Percentiles rank a stretch among this genome's conserved stretches.
Conservation (phyloP, 2,329 filamentous ascomycete species). For the Grosmannia penicillata region DNA sequence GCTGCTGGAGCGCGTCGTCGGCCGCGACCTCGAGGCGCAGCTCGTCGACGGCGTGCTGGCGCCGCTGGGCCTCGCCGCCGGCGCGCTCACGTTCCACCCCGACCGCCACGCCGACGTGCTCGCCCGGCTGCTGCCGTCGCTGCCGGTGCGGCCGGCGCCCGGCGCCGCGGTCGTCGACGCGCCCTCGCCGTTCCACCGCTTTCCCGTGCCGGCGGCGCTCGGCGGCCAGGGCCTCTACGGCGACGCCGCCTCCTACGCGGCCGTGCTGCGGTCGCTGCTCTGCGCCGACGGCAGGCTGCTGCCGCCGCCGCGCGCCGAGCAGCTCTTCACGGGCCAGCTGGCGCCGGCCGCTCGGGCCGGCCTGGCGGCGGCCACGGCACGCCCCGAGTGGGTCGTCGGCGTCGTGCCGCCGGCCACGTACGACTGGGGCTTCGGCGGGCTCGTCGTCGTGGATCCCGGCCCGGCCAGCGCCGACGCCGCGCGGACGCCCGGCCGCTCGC, state of each 20-base stretch:
- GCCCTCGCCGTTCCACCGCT: neutral
- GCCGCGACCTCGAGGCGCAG: slow-evolving; percentile 6
- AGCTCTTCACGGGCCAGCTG: slow-evolving; percentile 33
- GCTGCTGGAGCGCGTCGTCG: slow-evolving; percentile 6
- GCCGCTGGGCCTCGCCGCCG: slow-evolving; percentile 9
- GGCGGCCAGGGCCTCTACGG: slow-evolving; percentile 23
- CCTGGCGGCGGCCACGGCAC: slow-evolving; percentile 15
- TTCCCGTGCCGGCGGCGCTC: neutral
- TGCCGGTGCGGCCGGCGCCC: slow-evolving; percentile 8
- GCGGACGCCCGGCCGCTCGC: too few species aligned
- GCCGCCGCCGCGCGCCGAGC: slow-evolving; percentile 19
- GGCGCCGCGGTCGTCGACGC: slow-evolving; percentile 7
- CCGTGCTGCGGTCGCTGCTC: slow-evolving; percentile 29
- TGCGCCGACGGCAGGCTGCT: slow-evolving; percentile 33
- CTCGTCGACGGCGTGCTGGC: slow-evolving; percentile 6
- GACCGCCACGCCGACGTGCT: slow-evolving; percentile 7
- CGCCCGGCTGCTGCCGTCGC: slow-evolving; percentile 6
- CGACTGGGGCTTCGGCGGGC: slow-evolving; percentile 25
- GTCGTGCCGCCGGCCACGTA: slow-evolving; percentile 18
- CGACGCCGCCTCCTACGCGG: slow-evolving; percentile 24
- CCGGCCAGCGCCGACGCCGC: slow-evolving; percentile 21
- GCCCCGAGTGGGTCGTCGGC: slow-evolving; percentile 15
- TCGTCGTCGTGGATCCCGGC: slow-evolving; percentile 20
- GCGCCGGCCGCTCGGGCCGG: slow-evolving; percentile 9
- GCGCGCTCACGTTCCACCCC: slow-evolving; percentile 8